Conservation (phyloP, 805 yeast species). For the Pichia manshurica region DNA sequence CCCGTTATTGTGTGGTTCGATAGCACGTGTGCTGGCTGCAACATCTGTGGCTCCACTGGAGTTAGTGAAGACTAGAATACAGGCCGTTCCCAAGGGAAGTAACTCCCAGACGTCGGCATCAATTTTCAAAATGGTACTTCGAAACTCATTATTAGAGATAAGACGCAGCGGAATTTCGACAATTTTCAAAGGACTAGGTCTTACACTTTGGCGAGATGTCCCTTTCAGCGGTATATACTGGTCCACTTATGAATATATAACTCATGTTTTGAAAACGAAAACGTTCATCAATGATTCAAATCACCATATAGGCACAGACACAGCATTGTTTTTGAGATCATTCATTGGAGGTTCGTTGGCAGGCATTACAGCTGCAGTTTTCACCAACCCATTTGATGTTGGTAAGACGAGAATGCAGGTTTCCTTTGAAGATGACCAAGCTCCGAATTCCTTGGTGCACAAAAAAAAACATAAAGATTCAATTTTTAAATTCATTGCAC, state of each 20-base stretch:
- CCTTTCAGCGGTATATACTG: constrained; percentile 96
- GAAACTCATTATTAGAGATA: constrained; percentile 37
- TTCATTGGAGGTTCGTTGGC: constrained; percentile 79
- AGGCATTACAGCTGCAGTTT: constrained; percentile 79
- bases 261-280: constrained; percentile 24
- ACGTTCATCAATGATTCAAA: constrained; percentile 18
- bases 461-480: constrained; percentile 31
- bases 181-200: constrained; percentile 75
- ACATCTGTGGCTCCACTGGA: constrained; percentile 84
- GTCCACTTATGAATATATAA: constrained; percentile 68
- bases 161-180: constrained; percentile 52
- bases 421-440: constrained; percentile 31
- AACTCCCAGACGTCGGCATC: constrained; percentile 30
- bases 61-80: constrained; percentile 79
- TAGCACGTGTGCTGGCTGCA: constrained; percentile 80
- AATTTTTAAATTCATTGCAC: constrained; percentile 63
- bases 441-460: constrained; percentile 13
- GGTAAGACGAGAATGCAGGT: constrained; percentile 91
- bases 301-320: constrained; percentile 9
- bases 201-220: constrained; percentile 95
- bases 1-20: constrained; percentile 79
- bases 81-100: constrained; percentile 60
- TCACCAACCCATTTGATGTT: constrained; percentile 94
- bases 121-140: constrained; percentile 42
- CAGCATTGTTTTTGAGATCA: constrained; percentile 44